A percentile compares a stretch with the other conserved stretches of the same genome.
Evolutionary conservation across 768 basidiomycete genomes (phyloP).

Genomic region (Naganishia kalamii): DNA sequence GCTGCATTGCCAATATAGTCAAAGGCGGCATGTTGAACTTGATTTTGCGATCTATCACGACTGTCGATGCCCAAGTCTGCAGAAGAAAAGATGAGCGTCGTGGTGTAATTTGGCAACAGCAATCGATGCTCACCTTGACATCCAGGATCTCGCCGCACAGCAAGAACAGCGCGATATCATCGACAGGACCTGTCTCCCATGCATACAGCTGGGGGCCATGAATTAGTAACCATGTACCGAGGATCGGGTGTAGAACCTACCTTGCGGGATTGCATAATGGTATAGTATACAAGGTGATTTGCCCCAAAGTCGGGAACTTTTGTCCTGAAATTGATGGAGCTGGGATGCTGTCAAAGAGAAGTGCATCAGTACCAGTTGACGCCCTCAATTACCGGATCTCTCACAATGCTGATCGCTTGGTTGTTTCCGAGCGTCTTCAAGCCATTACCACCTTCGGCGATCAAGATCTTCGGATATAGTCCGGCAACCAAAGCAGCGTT

Average conservation of each 20-base stretch:
- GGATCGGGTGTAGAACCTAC: slow-evolving; percentile 46
- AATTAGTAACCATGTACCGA: neutral
- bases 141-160: slow-evolving; percentile 80
- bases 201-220: slow-evolving; percentile 37
- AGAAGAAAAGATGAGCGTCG: neutral
- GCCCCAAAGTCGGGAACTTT: slow-evolving; percentile 64
- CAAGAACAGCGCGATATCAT: slow-evolving; percentile 71
- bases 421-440: slow-evolving; percentile 75
- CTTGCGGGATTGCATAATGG: slow-evolving; percentile 89
- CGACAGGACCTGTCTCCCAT: slow-evolving; percentile 87
- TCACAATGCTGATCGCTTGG: slow-evolving; percentile 60
- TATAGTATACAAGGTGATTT: slow-evolving; percentile 75
- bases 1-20: slow-evolving; percentile 70
- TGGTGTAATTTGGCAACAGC: neutral
- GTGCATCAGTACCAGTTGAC: neutral
- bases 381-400: slow-evolving; percentile 1
- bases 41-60: slow-evolving; percentile 77
- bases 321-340: slow-evolving; percentile 77
- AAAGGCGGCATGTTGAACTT: slow-evolving; percentile 65
- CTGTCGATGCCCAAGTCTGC: slow-evolving; percentile 70
- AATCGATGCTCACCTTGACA: slow-evolving; percentile 59
- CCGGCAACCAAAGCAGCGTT: slow-evolving; percentile 78
- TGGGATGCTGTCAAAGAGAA: slow-evolving; percentile 58
- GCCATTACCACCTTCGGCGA: slow-evolving; percentile 59
- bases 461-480: slow-evolving; percentile 82